Evolutionary conservation across 2,329 filamentous ascomycete genomes (phyloP).

Genomic region (Fusarium illudens): DNA sequence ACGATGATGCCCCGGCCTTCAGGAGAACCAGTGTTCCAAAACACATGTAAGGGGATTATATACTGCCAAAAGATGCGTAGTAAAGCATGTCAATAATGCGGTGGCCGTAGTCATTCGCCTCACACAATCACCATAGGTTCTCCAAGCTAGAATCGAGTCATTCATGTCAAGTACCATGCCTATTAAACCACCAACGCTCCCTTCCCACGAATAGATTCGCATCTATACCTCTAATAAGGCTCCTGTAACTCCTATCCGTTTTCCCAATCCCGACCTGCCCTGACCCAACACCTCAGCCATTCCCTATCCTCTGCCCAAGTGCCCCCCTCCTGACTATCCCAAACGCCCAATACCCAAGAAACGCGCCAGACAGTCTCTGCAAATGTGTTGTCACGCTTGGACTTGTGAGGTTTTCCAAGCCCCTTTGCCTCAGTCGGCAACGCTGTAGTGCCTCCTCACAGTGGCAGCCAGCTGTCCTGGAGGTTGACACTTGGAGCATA

Average conservation of each 20-base stretch:
- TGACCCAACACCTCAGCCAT: background rate
- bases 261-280: background rate
- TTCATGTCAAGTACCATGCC: background rate
- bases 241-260: background rate
- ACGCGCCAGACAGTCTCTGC: background rate
- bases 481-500: conserved; percentile 35
- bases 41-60: background rate
- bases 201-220: background rate
- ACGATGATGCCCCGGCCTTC: background rate
- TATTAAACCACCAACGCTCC: background rate
- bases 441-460: conserved; percentile 28
- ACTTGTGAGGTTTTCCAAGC: background rate
- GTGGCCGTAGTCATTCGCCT: background rate
- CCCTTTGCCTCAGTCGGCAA: conserved; percentile 2
- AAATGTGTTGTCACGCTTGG: background rate
- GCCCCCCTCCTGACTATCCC: background rate
- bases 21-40: background rate
- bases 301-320: background rate
- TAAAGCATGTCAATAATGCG: background rate
- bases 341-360: background rate
- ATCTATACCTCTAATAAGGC: background rate
- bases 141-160: background rate
- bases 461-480: conserved; percentile 30
- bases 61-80: background rate
- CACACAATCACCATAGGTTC: background rate